phyloP scores from a whole-genome alignment of 148 eudicot genomes.

The Chenopodium quinoa region DNA sequence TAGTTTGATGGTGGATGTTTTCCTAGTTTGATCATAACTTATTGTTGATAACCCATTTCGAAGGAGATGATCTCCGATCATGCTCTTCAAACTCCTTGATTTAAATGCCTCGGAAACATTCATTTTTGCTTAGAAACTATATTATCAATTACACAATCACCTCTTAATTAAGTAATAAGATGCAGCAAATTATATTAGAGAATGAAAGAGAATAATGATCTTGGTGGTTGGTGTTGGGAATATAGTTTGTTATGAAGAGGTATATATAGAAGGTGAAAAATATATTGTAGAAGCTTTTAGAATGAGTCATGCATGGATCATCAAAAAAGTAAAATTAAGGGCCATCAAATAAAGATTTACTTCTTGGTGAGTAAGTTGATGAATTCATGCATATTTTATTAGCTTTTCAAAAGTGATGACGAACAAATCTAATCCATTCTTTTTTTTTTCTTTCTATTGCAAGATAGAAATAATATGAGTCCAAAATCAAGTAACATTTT shows the following conservation, averaged over 20 bases:
- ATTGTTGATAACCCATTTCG: conserved; percentile 18
- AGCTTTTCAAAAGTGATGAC: background rate
- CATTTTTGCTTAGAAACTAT: background rate
- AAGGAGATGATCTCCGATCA: conserved; percentile 22
- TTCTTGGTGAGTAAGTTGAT: conserved; percentile 1
- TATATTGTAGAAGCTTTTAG: background rate
- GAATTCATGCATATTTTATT: background rate
- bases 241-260: background rate
- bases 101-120: conserved; percentile 22
- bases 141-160: background rate
- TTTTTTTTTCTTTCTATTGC: too few species aligned
- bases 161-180: background rate
- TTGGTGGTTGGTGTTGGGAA: background rate
- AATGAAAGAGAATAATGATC: background rate
- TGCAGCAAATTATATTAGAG: background rate
- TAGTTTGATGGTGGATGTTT: conserved; percentile 7
- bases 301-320: background rate
- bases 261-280: background rate
- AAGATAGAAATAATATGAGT: too few species aligned
- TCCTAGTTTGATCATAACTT: conserved; percentile 11
- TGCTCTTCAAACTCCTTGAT: conserved; percentile 17
- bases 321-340: background rate
- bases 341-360: background rate
- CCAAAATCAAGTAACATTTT: background rate
- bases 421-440: background rate